A percentile compares a stretch with the other conserved stretches of the same genome.
Conservation (phyloP, 768 basidiomycete species). For the Ramaria rubella region DNA sequence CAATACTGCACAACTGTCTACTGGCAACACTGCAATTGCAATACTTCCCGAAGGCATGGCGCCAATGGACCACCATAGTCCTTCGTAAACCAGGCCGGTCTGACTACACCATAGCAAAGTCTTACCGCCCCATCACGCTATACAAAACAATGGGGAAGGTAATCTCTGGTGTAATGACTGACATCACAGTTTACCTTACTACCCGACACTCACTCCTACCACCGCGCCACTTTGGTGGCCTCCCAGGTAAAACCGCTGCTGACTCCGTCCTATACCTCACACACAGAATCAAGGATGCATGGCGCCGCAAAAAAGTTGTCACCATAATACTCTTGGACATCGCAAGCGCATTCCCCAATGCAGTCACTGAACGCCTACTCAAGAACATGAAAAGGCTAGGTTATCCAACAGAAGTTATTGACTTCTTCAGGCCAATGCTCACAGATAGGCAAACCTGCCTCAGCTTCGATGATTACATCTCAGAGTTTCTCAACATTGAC, state of each 20-base stretch:
- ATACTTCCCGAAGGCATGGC: conserved; percentile 7
- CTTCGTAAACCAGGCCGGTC: conserved; percentile 11
- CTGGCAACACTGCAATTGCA: background rate
- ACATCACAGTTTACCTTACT: background rate
- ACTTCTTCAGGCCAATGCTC: conserved; percentile 3
- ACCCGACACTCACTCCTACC: conserved; percentile 12
- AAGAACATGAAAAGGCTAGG: conserved; percentile 9
- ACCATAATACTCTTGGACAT: conserved; percentile 13
- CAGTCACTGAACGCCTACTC: conserved; percentile 2
- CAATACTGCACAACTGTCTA: background rate
- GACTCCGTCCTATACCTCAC: conserved; percentile 12
- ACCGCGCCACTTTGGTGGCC: conserved; percentile 12
- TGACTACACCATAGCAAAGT: conserved; percentile 14
- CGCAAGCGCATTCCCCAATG: conserved; percentile 15
- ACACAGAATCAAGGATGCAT: conserved; percentile 9
- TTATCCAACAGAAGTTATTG: conserved; percentile 7
- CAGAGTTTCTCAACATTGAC: background rate
- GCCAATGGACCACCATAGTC: conserved; percentile 2
- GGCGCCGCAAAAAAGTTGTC: conserved; percentile 7
- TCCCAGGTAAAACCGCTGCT: conserved; percentile 12
- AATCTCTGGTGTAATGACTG: background rate
- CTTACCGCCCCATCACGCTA: conserved; percentile 16
- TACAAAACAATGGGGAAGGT: conserved; percentile 8
- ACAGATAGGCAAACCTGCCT: conserved; percentile 1
- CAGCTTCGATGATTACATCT: conserved; percentile 2